Base-by-base conservation (phyloP, 768 basidiomycete genomes). In the Suillus cothurnatus region DNA sequence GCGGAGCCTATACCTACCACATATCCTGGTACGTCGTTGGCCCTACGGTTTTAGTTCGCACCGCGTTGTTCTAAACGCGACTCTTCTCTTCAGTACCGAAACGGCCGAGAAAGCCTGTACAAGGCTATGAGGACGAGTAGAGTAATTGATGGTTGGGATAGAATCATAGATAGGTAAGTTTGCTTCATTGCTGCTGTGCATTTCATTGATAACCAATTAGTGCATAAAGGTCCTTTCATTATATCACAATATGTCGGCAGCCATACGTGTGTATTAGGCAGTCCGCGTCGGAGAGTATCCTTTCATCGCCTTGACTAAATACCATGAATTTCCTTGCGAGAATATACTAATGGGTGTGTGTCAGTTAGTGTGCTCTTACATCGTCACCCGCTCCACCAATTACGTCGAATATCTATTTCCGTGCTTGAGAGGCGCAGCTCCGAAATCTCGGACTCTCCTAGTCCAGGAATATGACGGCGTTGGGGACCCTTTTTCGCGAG, bases 41-140 rank as follows among this genome's bases (percentile, higher is more conserved):
- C 32, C 38, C 31, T 32, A 61, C 31, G 28, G 14, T 50, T 47
- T 17, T 43, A 49, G 17, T 23, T 62, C 57, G 2, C 26, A n/a
- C 12, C 43, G 23, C 8, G 23, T 11, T 4, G 49, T 60, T 19
- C 60, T 64, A 43, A 62, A 67, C 2, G 67, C 31, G 38, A 34
- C 21, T 60, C 17, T 61, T 31, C 11, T 60, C 67, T 52, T 34
- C 66, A 93, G 91, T 92, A 38, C 91, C 92, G 31, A 86, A 89
- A 69, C 85, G 93, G 55, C 79, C 88, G 61, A 84, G 93, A 71
- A 82, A 85, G 76, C 79, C 85, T 68, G 85, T 92, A 50, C 79
- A 84, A 45, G 92, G 93, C 36, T 94, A 93, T 71, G 93, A 93
- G 36, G 93, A 93, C 61, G 81, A 85, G 70, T 78, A 75, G 60